These are phyloP conservation scores for Xeromyces bisporus DNA, from an alignment of 495 filamentous ascomycete genomes.

Conservation along the genomic window DNA sequence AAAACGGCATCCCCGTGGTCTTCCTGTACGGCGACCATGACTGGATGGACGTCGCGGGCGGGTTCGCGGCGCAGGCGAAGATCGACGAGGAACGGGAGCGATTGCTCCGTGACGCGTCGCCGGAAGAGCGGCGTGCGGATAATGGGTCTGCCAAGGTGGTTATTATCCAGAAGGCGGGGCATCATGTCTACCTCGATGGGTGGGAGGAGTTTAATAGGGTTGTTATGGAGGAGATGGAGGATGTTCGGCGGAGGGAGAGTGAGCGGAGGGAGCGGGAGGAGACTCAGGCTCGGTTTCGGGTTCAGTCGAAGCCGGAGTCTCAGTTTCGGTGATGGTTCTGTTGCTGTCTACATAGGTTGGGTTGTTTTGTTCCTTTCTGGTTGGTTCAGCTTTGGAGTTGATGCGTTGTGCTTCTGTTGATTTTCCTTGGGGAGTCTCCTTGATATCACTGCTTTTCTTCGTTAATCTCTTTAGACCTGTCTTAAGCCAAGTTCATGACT, in stretches of 20 bases:
- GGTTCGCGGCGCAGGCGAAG: conserved; percentile 64
- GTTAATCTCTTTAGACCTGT: too few species aligned
- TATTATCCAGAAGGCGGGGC: conserved; percentile 66
- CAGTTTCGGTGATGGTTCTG: too few species aligned
- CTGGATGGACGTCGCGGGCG: conserved; percentile 94
- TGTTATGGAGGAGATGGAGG: conserved; percentile 63
- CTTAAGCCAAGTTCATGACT: too few species aligned
- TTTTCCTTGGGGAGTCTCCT: background rate
- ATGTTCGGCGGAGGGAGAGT: conserved; percentile 35
- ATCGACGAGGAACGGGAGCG: conserved; percentile 49
- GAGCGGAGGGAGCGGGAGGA: too few species aligned
- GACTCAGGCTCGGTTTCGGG: too few species aligned
- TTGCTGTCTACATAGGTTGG: too few species aligned
- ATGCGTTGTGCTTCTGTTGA: conserved; percentile 6
- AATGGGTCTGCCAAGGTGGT: conserved; percentile 73
- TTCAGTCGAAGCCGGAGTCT: too few species aligned
- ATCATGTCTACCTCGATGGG: conserved; percentile 87
- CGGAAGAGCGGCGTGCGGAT: conserved; percentile 52
- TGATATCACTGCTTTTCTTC: too few species aligned
- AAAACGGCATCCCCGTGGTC: conserved; percentile 68
- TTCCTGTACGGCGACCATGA: conserved; percentile 94
- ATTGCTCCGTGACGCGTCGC: conserved; percentile 38
- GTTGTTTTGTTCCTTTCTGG: too few species aligned
- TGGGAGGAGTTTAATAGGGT: conserved; percentile 75
- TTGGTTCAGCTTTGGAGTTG: too few species aligned